phyloP scores from a whole-genome alignment of 257 asterid genomes.

The Lycium ferocissimum region DNA sequence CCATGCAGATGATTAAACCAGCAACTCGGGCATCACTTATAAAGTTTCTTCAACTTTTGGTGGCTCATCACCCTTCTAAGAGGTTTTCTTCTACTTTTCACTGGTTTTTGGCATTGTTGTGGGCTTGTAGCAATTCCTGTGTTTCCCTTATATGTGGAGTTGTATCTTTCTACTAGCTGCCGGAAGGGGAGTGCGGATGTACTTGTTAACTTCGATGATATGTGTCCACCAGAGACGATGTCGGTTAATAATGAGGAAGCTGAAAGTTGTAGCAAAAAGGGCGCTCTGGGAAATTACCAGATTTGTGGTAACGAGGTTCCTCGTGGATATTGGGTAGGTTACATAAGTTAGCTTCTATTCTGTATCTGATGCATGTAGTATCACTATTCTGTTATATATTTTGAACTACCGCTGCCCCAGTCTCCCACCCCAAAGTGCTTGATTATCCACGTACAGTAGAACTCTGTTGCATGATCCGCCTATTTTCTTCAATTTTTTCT shows the following conservation, averaged over 20 bases:
- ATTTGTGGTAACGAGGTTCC: constrained; percentile 93
- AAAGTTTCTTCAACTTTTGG: constrained; percentile 86
- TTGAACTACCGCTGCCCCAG: not conserved
- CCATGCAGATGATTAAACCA: constrained; percentile 74
- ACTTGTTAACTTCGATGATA: constrained; percentile 80
- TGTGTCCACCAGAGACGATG: constrained; percentile 45
- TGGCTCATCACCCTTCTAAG: constrained; percentile 93
- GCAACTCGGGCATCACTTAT: constrained; percentile 70
- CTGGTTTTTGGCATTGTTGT: not conserved
- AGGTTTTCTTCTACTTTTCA: constrained; percentile 48
- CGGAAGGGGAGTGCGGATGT: constrained; percentile 93
- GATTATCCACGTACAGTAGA: not conserved
- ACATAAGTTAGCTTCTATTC: not conserved
- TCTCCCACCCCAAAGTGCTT: not conserved
- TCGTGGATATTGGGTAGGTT: constrained; percentile 94
- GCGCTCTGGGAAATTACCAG: constrained; percentile 49
- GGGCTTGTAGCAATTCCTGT: not conserved
- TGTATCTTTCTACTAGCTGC: constrained; percentile 59
- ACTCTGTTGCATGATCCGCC: not conserved
- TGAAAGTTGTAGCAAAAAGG: constrained; percentile 48
- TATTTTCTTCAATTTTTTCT: not conserved
- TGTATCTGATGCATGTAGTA: not conserved
- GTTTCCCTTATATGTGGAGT: constrained; percentile 34
- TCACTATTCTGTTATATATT: not conserved
- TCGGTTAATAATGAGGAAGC: constrained; percentile 45